Evolutionary conservation across 1,139 yeast species (phyloP).

Genomic region (Suhomyces taliae): DNA sequence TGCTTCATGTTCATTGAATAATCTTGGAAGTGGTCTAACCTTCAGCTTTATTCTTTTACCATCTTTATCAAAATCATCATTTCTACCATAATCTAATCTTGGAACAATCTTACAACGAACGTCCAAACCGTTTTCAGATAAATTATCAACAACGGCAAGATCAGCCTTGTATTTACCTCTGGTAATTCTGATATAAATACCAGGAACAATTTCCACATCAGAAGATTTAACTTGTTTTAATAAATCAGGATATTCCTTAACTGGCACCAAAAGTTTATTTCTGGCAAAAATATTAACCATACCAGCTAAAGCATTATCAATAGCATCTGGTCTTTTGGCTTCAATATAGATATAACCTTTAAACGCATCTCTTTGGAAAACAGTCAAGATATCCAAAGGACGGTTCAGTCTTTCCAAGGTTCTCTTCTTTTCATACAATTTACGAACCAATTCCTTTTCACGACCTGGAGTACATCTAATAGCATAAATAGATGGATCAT

Average conservation of each 20-base stretch:
- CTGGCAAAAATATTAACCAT: constrained; percentile 79
- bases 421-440: constrained; percentile 75
- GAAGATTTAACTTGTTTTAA: constrained; percentile 86
- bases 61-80: constrained; percentile 56
- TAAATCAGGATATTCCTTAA: constrained; percentile 91
- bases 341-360: constrained; percentile 90
- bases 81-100: constrained; percentile 83
- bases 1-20: constrained; percentile 74
- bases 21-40: constrained; percentile 77
- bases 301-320: constrained; percentile 83
- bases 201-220: constrained; percentile 86
- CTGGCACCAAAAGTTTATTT: constrained; percentile 83
- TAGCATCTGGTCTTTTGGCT: constrained; percentile 92
- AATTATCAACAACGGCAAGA: constrained; percentile 87
- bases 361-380: constrained; percentile 91
- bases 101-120: constrained; percentile 92
- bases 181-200: constrained; percentile 85
- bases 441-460: constrained; percentile 88
- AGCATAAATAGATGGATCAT: constrained; percentile 96
- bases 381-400: constrained; percentile 79
- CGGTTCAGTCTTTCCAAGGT: constrained; percentile 62
- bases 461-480: constrained; percentile 90
- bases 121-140: constrained; percentile 92
- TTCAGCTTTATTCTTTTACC: constrained; percentile 55
- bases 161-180: constrained; percentile 94